phyloP scores from a whole-genome alignment of 257 asterid species.

The Nicotiana attenuata region DNA sequence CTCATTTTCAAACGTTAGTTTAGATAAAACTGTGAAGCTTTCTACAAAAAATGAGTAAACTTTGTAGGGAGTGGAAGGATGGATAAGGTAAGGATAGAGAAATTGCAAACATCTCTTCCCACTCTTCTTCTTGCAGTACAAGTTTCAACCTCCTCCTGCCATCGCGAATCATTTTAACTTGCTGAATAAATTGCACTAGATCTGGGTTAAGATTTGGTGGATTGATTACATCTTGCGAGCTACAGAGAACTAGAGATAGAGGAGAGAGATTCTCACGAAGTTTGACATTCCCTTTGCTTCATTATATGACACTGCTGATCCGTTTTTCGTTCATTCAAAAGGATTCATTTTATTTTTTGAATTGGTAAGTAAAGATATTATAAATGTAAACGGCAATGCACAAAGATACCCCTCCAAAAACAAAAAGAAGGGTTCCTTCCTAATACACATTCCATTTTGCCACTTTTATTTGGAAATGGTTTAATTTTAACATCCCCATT shows the following conservation, averaged over 20 bases:
- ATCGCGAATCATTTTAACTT: background rate
- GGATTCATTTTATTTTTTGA: background rate
- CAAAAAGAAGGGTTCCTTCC: background rate
- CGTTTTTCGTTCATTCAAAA: background rate
- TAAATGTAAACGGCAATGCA: background rate
- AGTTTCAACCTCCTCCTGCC: background rate
- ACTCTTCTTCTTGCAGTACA: background rate
- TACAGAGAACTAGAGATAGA: background rate
- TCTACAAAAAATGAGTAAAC: background rate
- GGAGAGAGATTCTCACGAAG: background rate
- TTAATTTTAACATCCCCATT: background rate
- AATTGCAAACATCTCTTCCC: background rate
- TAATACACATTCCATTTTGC: background rate
- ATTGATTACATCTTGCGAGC: background rate
- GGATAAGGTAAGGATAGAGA: background rate
- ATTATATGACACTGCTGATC: background rate
- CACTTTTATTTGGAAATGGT: background rate
- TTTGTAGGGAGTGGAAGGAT: background rate
- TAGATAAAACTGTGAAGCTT: background rate
- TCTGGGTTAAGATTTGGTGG: background rate
- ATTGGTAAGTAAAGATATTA: background rate
- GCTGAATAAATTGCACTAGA: background rate
- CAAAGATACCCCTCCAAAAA: background rate
- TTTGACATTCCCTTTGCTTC: background rate
- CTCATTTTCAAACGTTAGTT: background rate